Evolutionary conservation across 441 rosid species (phyloP).

Genomic region (Syzygium malaccense): DNA sequence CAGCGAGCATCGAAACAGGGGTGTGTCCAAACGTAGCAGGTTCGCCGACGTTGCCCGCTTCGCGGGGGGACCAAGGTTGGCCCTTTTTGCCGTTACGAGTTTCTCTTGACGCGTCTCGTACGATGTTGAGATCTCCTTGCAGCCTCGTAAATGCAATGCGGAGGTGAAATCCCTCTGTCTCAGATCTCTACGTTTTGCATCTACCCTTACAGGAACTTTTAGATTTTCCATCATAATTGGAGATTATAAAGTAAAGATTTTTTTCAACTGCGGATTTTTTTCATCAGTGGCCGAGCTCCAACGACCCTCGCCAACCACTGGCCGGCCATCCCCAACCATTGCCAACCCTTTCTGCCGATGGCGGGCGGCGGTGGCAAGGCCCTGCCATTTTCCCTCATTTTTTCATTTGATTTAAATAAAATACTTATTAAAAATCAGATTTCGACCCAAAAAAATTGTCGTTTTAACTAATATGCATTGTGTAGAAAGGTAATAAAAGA

Average conservation of each 20-base stretch:
- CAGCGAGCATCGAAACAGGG: background rate
- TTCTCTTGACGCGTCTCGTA: background rate
- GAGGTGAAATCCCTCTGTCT: background rate
- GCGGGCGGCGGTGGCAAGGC: too few relatives aligned
- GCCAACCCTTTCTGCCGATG: too few relatives aligned
- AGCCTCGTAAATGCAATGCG: background rate
- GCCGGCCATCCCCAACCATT: too few relatives aligned
- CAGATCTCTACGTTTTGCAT: background rate
- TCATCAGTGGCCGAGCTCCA: fast-evolving
- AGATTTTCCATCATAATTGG: background rate
- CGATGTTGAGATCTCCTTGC: background rate
- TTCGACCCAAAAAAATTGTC: fast-evolving
- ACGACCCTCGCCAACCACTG: too few relatives aligned
- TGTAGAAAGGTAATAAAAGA: too few relatives aligned
- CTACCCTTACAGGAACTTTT: background rate
- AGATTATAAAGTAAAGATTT: background rate
- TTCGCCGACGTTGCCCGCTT: background rate
- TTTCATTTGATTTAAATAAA: too few relatives aligned
- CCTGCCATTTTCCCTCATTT: too few relatives aligned
- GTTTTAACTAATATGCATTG: too few relatives aligned
- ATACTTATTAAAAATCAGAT: too few relatives aligned
- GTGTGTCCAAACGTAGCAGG: background rate
- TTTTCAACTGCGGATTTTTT: too few relatives aligned
- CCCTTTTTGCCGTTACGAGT: background rate
- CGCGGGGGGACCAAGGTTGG: background rate